Base-by-base conservation (phyloP, 345 rosid species). In the Eucalyptus regnans region DNA sequence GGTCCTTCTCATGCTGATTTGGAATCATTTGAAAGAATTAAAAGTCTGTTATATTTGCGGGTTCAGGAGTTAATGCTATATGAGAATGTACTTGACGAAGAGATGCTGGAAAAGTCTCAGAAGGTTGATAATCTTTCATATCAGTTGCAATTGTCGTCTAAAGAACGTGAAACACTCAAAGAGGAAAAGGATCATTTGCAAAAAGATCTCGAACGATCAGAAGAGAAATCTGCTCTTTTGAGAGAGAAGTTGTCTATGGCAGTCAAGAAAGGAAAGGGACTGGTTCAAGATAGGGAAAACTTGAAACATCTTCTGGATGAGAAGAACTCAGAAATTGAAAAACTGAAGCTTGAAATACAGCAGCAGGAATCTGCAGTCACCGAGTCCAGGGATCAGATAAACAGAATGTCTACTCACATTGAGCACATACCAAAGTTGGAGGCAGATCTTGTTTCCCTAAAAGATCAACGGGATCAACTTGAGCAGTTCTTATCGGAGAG, bases 191-290 rank as follows among this genome's bases (percentile, higher is more conserved):
- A 85, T 88, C 84, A 90, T 86, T 89, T 96, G 92, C 95, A 92
- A 89, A 93, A 93, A 58, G 96, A 94, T 93, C 96, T 96, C 87
- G 96, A 93, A 83, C 95, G 94, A 37, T 94, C 96, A 86, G 99
- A 96, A 90, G 99, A 95, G 92, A 96, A 95, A 93, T 94, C 95
- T 90, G 92, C 95, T 90, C 87, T 96, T 90, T 89, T 96, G 62
- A 93, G 94, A 90, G 98, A 96, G 90, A 97, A 97, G 91, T 94
- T 97, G 88, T 94, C 99, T 83, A 92, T 95, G 96, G 99, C 98
- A 80, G 95, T 96, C 88, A 97, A 96, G 96, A 97, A 96, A 93
- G 98, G 99, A 50, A 96, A 97, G 94, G 98, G 98, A 76, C 90
- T 96, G 90, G 94, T 96, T 88, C 98, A 96, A 92, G 99, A 97